Evolutionary conservation across 495 filamentous ascomycete genomes (phyloP), one percentile per base, ranked within the genome.

Genomic region (Darksidea phi): DNA sequence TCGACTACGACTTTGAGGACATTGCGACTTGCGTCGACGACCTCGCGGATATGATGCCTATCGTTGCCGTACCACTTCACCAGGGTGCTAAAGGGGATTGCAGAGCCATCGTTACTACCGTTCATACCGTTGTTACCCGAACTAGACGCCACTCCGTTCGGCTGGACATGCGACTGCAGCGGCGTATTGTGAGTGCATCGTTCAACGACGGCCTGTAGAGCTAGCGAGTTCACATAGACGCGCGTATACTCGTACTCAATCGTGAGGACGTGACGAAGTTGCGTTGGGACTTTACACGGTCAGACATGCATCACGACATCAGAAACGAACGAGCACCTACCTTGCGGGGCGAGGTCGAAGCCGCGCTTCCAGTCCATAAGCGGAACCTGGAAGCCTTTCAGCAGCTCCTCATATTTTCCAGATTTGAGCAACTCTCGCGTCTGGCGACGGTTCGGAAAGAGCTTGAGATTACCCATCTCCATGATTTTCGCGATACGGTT

Each of bases 161-260:
- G 67, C 42, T 67, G 64, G 15, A 59, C 61, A 34, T 68, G 53
- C n/a, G 36, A 24, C 20, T 60, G 63, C 18, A 57, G 46, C 0
- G 72, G 67, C 10, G 69, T 67, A 46, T 82, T 90, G 38, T 80
- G 88, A 5, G 90, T 92, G 78, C 90, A 96, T 36, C 93, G 84
- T 73, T 97, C 93, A 17, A 97, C 88, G 18, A 97, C 91, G 5
- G 94, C 95, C 76, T 98, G 94, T 12, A 98, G 76, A 2, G 90
- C 90, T 13, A 98, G 80, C 5, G 90, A 95, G 68, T 97, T 97
- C 75, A 96, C 80, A 70, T 97, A 97, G 48, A 96, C 71, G 17
- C 71, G 66, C 21, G 69, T 59, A 47, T 74, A 75, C 42, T 74
- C 73, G 58, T 67, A 72, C 34, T 73, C 94, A 59, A 98, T 96